phyloP scores from a whole-genome alignment of 2,329 filamentous ascomycete species.

The Aureobasidium sp. region DNA sequence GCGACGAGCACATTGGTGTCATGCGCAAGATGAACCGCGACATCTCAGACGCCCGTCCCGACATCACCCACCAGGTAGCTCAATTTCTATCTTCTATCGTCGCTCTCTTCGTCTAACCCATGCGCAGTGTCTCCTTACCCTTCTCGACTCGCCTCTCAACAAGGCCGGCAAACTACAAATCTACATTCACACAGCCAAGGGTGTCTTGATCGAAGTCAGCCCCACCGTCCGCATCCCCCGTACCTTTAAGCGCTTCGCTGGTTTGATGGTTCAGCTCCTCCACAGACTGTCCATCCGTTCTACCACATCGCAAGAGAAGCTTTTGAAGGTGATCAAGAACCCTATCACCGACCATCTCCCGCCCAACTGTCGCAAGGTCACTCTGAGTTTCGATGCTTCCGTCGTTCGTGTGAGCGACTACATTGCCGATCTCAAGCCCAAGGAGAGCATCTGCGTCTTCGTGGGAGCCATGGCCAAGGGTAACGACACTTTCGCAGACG shows the following conservation, averaged over 20 bases:
- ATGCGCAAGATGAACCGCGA: slow-evolving; percentile 99
- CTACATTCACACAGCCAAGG: slow-evolving; percentile 96
- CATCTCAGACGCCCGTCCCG: slow-evolving; percentile 93
- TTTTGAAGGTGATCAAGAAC: slow-evolving; percentile 95
- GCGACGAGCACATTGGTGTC: slow-evolving; percentile 96
- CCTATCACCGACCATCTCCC: slow-evolving; percentile 96
- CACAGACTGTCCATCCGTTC: slow-evolving; percentile 94
- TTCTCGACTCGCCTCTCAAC: slow-evolving; percentile 97
- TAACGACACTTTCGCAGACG: slow-evolving; percentile 88
- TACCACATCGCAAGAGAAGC: slow-evolving; percentile 94
- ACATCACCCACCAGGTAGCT: slow-evolving; percentile 95
- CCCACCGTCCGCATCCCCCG: slow-evolving; percentile 96
- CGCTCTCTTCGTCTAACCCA: not conserved
- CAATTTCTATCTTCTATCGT: not conserved
- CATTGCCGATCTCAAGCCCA: slow-evolving; percentile 66
- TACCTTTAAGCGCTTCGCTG: slow-evolving; percentile 98
- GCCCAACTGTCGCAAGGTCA: slow-evolving; percentile 95
- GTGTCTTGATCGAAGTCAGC: slow-evolving; percentile 94
- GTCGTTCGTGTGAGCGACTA: slow-evolving; percentile 86
- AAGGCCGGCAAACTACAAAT: slow-evolving; percentile 97
- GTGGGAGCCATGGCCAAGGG: slow-evolving; percentile 99
- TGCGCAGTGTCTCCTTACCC: slow-evolving; percentile 81
- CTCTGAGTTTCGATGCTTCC: slow-evolving; percentile 85
- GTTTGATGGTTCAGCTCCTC: slow-evolving; percentile 95
- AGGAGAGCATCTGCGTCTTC: slow-evolving; percentile 95